Conservation (phyloP, 768 basidiomycete species). For the Rhizopogon sp. region DNA sequence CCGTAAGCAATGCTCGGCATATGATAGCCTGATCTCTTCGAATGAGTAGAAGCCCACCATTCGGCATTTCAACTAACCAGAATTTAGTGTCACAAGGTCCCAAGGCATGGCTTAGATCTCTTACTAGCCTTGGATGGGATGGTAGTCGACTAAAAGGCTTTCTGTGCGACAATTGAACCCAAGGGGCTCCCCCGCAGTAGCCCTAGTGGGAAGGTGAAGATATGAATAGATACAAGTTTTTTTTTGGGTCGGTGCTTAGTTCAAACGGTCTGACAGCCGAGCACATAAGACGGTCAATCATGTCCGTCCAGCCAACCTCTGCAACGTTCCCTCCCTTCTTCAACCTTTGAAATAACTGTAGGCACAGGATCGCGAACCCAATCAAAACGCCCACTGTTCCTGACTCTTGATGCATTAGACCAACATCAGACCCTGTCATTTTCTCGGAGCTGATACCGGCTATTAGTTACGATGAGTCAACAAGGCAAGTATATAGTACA, state of each 20-base stretch:
- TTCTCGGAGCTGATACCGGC: too few relatives aligned
- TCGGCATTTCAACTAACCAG: slow-evolving; percentile 34
- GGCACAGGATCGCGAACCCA: too few relatives aligned
- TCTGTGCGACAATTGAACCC: neutral
- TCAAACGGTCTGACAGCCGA: too few relatives aligned
- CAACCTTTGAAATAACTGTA: too few relatives aligned
- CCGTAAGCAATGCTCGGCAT: slow-evolving; percentile 55
- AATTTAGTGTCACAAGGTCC: slow-evolving; percentile 52
- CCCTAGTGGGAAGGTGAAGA: neutral
- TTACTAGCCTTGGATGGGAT: neutral
- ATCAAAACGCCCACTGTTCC: too few relatives aligned
- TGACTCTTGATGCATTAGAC: too few relatives aligned
- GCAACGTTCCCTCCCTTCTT: too few relatives aligned
- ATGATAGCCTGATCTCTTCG: slow-evolving; percentile 29
- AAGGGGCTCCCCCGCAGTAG: too few relatives aligned
- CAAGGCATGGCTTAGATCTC: slow-evolving; percentile 45
- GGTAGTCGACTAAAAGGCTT: neutral
- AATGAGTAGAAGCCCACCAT: neutral
- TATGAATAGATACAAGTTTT: neutral
- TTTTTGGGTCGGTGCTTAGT: too few relatives aligned
- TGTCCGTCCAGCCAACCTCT: neutral
- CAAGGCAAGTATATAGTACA: too few relatives aligned
- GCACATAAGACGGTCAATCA: neutral
- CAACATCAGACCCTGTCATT: too few relatives aligned
- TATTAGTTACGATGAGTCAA: too few relatives aligned